These are phyloP conservation scores for Saccharum hybrid DNA, from an alignment of 202 grass and related monocot species.

Conservation along the genomic window DNA sequence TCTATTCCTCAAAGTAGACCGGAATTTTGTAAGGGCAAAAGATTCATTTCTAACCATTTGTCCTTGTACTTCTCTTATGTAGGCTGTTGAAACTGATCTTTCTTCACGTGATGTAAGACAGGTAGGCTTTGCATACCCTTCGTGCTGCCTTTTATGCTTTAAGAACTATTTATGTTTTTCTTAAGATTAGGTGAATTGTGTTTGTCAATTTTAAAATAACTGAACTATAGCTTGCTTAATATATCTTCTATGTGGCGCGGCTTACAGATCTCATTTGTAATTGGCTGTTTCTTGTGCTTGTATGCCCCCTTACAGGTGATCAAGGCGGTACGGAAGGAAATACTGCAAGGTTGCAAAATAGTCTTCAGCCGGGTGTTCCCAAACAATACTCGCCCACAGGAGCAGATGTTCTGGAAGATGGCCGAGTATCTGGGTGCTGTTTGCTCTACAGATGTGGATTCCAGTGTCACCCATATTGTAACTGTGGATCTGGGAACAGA, in stretches of 20 bases:
- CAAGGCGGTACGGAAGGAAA: slow-evolving; percentile 59
- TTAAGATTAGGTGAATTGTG: not conserved
- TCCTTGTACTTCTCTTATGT: slow-evolving; percentile 21
- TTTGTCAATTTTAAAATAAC: slow-evolving; percentile 2
- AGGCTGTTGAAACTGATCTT: slow-evolving; percentile 51
- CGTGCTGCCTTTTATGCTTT: not conserved
- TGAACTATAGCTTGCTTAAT: not conserved
- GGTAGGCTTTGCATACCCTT: slow-evolving; percentile 43
- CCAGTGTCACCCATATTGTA: slow-evolving; percentile 68
- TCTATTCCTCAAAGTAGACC: not conserved
- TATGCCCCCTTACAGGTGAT: slow-evolving; percentile 55
- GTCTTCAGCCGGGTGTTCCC: slow-evolving; percentile 86
- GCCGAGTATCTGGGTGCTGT: slow-evolving; percentile 74
- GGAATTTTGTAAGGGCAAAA: not conserved
- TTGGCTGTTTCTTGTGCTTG: not conserved
- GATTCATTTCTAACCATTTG: slow-evolving; percentile 15
- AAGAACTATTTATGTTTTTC: not conserved
- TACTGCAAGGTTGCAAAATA: slow-evolving; percentile 78
- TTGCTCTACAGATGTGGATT: slow-evolving; percentile 65
- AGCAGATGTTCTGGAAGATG: slow-evolving; percentile 80
- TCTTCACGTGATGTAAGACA: slow-evolving; percentile 63
- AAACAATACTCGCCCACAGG: slow-evolving; percentile 34
- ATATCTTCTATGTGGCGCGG: not conserved
- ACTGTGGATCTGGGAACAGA: slow-evolving; percentile 58
- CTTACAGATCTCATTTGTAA: not conserved